These are phyloP conservation scores for Leccinellum luteum DNA, from an alignment of 768 basidiomycete species.

Conservation along the genomic window DNA sequence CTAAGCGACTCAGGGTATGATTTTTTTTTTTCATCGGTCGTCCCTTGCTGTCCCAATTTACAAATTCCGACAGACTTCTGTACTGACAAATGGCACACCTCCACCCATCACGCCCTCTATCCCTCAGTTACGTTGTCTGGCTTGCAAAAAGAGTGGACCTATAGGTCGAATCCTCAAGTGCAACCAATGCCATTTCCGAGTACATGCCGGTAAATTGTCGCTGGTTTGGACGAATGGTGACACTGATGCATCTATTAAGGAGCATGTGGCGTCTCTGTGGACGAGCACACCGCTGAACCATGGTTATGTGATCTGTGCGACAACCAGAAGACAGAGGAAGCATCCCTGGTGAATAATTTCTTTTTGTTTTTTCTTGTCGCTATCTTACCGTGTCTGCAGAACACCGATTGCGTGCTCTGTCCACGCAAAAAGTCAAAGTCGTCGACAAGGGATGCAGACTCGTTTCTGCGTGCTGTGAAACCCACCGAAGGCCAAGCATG, in stretches of 20 bases:
- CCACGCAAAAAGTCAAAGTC: conserved; percentile 45
- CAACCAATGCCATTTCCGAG: conserved; percentile 71
- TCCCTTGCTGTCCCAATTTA: not conserved
- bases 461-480: conserved; percentile 75
- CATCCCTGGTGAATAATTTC: conserved; percentile 61
- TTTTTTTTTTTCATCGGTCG: not conserved
- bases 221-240: not conserved
- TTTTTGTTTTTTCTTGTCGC: not conserved
- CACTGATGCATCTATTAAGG: conserved; percentile 36
- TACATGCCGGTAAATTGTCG: conserved; percentile 63
- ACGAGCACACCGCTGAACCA: conserved; percentile 59
- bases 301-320: conserved; percentile 90
- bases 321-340: conserved; percentile 79
- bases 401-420: conserved; percentile 82
- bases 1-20: conserved; percentile 65
- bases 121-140: conserved; percentile 69
- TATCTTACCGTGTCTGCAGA: conserved; percentile 41
- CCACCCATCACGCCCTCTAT: conserved; percentile 53
- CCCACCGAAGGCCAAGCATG: conserved; percentile 93
- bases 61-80: conserved; percentile 23
- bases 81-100: conserved; percentile 53
- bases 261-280: conserved; percentile 65
- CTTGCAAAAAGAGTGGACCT: conserved; percentile 74
- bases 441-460: conserved; percentile 50
- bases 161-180: conserved; percentile 79